phyloP scores from a whole-genome alignment of 73 alveolate species.

The Symbiodinium natans region DNA sequence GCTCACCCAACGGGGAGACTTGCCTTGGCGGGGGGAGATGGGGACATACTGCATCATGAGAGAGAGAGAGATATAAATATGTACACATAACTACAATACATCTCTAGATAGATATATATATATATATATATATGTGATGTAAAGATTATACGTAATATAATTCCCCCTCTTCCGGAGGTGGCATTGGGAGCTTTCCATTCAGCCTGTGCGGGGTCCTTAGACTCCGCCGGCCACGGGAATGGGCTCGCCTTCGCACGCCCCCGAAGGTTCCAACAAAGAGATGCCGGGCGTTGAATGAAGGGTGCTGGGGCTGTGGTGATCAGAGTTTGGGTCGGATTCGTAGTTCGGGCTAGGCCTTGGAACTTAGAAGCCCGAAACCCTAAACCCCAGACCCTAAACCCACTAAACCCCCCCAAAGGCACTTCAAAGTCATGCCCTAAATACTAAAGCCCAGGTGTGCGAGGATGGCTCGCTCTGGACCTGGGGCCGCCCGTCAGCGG shows the following conservation, averaged over 20 bases:
- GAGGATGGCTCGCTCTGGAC: conserved; percentile 81
- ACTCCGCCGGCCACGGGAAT: too few relatives aligned
- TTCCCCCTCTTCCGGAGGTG: not conserved
- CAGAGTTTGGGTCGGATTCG: not conserved
- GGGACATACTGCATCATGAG: not conserved
- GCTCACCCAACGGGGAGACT: too few relatives aligned
- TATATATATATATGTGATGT: not conserved
- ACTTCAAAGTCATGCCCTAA: not conserved
- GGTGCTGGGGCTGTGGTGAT: not conserved
- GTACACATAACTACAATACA: not conserved
- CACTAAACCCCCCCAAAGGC: too few relatives aligned
- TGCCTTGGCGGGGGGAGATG: too few relatives aligned
- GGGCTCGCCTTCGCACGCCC: too few relatives aligned
- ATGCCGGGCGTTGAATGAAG: too few relatives aligned
- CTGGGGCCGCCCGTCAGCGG: conserved; percentile 66
- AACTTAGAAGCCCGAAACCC: too few relatives aligned
- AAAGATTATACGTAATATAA: not conserved
- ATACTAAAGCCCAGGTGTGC: conserved; percentile 1
- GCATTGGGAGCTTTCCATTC: conserved; percentile 78
- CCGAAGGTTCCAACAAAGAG: too few relatives aligned
- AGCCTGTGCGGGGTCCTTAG: conserved; percentile 16
- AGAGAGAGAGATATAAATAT: not conserved
- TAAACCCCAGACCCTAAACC: too few relatives aligned
- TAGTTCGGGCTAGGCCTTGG: too few relatives aligned
- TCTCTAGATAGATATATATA: not conserved